phyloP scores from a whole-genome alignment of 768 basidiomycete genomes.

The Mycena pura region DNA sequence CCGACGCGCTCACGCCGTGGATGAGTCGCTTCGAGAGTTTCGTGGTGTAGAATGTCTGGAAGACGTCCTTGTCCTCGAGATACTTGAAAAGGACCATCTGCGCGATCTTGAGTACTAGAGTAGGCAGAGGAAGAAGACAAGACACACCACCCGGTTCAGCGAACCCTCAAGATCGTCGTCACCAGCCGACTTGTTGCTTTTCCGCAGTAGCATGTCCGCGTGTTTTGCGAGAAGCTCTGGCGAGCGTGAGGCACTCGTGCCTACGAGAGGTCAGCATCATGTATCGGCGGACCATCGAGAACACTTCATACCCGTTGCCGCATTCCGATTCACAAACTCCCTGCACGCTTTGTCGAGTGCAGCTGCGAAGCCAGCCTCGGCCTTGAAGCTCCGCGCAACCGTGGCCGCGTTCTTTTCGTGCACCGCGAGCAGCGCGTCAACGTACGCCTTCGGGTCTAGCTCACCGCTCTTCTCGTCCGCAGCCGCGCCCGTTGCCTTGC shows the following conservation, averaged over 20 bases:
- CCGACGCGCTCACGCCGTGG: conserved; percentile 88
- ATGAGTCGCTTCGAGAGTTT: conserved; percentile 94
- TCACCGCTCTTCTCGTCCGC: conserved; percentile 59
- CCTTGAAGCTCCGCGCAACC: conserved; percentile 86
- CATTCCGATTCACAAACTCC: conserved; percentile 94
- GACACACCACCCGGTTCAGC: conserved; percentile 84
- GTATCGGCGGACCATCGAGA: not conserved
- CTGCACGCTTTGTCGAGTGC: conserved; percentile 94
- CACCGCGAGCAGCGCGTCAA: conserved; percentile 91
- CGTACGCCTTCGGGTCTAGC: conserved; percentile 92
- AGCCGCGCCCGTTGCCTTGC: conserved; percentile 36
- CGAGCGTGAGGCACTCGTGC: conserved; percentile 64
- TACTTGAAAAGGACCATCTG: conserved; percentile 99
- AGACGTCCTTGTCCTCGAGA: conserved; percentile 98
- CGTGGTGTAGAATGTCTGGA: conserved; percentile 97
- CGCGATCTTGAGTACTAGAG: conserved; percentile 34
- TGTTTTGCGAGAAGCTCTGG: conserved; percentile 94
- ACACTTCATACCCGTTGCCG: conserved; percentile 78
- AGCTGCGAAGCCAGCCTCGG: conserved; percentile 92
- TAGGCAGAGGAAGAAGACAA: conserved; percentile 22
- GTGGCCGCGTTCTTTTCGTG: conserved; percentile 92
- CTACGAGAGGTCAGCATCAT: not conserved
- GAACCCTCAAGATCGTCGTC: conserved; percentile 90
- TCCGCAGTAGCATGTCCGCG: conserved; percentile 87
- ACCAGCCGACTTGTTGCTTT: conserved; percentile 95